Evolutionary conservation across 2,329 filamentous ascomycete genomes (phyloP), one percentile per base, ranked within the genome.

Genomic region (Curvularia sp.): DNA sequence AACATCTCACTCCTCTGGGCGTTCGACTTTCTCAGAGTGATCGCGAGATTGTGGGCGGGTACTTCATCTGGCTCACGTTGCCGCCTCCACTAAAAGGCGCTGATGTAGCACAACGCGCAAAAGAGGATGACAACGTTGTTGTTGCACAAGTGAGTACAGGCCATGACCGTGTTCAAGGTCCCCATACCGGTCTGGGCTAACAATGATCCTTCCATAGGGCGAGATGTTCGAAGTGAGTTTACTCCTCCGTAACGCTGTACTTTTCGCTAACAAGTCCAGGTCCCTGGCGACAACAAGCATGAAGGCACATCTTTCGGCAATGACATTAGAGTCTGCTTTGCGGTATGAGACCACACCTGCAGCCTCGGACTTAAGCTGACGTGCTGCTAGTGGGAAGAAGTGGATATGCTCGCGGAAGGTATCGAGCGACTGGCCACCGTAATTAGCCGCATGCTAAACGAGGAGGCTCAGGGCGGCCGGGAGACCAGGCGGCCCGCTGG

Each of bases 11-110:
- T 0, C 89, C 89, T 0, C 78, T 90, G 0, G 89, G 88, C 1
- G 84, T 90, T 79, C 65, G 76, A 67, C 58, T 81, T 38, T 75
- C 76, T 13, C 77, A 84, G 55, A 68, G 75, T 1, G 74, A 79
- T 55, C 76, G 80, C 33, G 73, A 79, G 3, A 75, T 88, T 3
- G 89, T 88, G 30, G 93, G 93, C 0, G 93, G 93, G 0, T 97
- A 94, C 74, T 97, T 96, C 74, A 80, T 96, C 48, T 97, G 92
- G 92, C 76, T 96, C 26, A 83, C 81, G 1, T 75, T 96, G 4
- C 88, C 88, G 0, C 62, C 74, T 62, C 55, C 72, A 44, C 78
- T 89, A 53, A 80, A 82, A 8, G 86, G 84, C 35, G 78, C 78
- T 31, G 81, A 83, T 7, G 79, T 92, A 31, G 85, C 85, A 6